Conservation (phyloP, 768 basidiomycete species). For the Mycena latifolia region DNA sequence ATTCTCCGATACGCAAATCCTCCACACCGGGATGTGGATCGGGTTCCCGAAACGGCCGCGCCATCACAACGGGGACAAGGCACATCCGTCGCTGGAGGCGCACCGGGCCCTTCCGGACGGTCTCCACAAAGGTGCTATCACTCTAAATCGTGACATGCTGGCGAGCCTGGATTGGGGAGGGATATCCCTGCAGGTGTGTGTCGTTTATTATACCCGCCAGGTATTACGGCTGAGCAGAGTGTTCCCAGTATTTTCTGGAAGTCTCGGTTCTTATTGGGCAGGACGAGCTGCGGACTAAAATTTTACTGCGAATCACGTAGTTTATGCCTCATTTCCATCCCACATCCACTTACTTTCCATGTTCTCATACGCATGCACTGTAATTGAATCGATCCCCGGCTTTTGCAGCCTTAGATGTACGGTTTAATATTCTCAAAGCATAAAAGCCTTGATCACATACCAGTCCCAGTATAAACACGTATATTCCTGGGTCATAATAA, state of each 20-base stretch:
- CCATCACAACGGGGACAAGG: slow-evolving; percentile 23
- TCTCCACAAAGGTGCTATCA: slow-evolving; percentile 57
- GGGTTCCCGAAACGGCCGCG: slow-evolving; percentile 63
- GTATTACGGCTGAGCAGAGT: not conserved
- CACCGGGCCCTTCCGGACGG: slow-evolving; percentile 55
- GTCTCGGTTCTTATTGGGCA: slow-evolving; percentile 25
- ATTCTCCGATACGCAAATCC: slow-evolving; percentile 34
- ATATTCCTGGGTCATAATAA: too few species aligned
- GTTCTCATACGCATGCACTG: too few species aligned
- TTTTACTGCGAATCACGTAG: slow-evolving; percentile 21
- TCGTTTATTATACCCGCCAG: not conserved
- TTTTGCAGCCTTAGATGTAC: too few species aligned
- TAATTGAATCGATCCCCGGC: too few species aligned
- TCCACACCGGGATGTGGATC: slow-evolving; percentile 53
- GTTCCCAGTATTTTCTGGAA: slow-evolving; percentile 25
- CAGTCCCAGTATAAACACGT: too few species aligned
- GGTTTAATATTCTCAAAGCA: too few species aligned
- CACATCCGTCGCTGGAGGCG: slow-evolving; percentile 43
- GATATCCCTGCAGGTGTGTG: slow-evolving; percentile 55
- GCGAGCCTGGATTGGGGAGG: slow-evolving; percentile 59
- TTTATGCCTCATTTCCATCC: not conserved
- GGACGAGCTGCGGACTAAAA: slow-evolving; percentile 23
- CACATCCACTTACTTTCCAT: not conserved
- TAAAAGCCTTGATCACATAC: too few species aligned
- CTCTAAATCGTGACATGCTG: slow-evolving; percentile 54